Conservation (phyloP, 352 stramenopile species). For the Pythium aphanidermatum region DNA sequence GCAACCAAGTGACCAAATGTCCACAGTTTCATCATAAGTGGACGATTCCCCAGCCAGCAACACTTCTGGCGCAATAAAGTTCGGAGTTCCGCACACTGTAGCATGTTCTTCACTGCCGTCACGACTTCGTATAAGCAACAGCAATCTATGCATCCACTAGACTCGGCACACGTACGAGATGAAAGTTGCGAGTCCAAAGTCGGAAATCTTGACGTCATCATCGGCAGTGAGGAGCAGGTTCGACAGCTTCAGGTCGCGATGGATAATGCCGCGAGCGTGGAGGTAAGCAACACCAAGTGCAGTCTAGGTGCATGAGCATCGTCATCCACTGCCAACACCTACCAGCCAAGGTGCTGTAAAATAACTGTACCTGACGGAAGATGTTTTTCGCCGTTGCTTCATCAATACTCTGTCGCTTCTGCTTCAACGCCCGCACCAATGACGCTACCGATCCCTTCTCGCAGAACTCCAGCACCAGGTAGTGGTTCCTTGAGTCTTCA, state of each 20-base stretch:
- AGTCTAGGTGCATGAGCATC: constrained; percentile 17
- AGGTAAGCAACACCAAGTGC: constrained; percentile 49
- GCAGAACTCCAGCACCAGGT: constrained; percentile 70
- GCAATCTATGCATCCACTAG: too few relatives aligned
- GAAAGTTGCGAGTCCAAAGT: constrained; percentile 66
- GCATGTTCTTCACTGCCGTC: constrained; percentile 33
- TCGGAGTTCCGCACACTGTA: constrained; percentile 78
- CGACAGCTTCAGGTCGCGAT: constrained; percentile 72
- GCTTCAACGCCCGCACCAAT: constrained; percentile 28
- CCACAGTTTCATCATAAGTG: constrained; percentile 53
- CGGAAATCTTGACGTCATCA: constrained; percentile 57
- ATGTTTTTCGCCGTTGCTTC: constrained; percentile 38
- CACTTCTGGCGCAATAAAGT: constrained; percentile 79
- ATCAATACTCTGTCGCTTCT: constrained; percentile 21
- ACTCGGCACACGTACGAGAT: constrained; percentile 24
- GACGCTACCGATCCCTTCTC: constrained; percentile 39
- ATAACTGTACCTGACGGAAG: constrained; percentile 42
- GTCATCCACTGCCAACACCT: not conserved
- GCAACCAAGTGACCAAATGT: constrained; percentile 80
- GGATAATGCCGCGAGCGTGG: constrained; percentile 55
- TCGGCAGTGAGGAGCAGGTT: constrained; percentile 61
- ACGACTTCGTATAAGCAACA: too few relatives aligned
- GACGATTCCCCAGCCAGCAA: constrained; percentile 26
- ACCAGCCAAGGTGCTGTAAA: not conserved
- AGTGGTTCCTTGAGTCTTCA: constrained; percentile 71